Conservation (phyloP, 2,329 filamentous ascomycete species). For the Fusarium tjaetaba region DNA sequence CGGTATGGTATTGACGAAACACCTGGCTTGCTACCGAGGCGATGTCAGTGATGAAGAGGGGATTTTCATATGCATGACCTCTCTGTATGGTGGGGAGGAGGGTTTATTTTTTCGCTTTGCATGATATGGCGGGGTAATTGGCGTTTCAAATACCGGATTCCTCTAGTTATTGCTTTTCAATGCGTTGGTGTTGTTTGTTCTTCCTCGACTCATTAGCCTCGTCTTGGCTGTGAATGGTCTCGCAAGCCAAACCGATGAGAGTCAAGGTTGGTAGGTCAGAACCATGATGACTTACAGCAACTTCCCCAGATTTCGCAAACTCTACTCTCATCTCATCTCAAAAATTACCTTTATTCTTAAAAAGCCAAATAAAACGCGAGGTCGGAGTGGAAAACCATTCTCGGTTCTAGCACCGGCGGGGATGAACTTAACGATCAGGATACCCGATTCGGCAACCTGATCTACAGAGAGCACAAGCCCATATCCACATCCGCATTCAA, state of each 20-base stretch:
- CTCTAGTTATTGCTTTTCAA: not conserved
- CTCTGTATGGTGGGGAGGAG: conserved; percentile 13
- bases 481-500: not conserved
- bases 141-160: not conserved
- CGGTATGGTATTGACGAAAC: not conserved
- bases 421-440: conserved; percentile 29
- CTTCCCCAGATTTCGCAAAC: not conserved
- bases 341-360: not conserved
- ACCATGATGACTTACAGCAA: not conserved
- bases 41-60: not conserved
- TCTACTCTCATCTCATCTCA: not conserved
- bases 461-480: not conserved
- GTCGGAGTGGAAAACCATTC: not conserved
- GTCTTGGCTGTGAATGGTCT: not conserved
- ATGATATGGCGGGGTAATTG: conserved; percentile 20
- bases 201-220: not conserved
- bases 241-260: not conserved
- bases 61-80: conserved; percentile 3
- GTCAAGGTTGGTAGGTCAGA: not conserved
- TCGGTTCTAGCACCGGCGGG: conserved; percentile 2
- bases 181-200: not conserved
- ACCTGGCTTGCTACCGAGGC: conserved; percentile 22
- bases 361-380: not conserved
- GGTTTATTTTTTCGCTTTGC: not conserved
- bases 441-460: conserved; percentile 31